phyloP scores from a whole-genome alignment of 2,329 filamentous ascomycete species.

The Herpomyces periplanetae region DNA sequence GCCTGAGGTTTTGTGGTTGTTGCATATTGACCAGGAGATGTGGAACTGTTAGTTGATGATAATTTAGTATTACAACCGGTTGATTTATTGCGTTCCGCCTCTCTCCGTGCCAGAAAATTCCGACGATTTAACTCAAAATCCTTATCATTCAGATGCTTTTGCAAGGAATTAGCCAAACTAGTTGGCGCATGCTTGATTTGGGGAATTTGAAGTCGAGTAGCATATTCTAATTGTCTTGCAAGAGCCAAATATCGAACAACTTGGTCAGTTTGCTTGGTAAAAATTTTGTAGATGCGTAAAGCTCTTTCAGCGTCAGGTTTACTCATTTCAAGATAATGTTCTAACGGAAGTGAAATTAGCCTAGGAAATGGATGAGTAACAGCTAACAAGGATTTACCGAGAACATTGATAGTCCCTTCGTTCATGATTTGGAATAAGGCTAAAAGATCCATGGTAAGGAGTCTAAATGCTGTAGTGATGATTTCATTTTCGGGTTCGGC shows the following conservation, averaged over 20 bases:
- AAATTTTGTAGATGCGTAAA: conserved; percentile 60
- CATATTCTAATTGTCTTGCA: conserved; percentile 59
- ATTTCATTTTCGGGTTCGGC: conserved; percentile 85
- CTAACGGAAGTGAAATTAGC: conserved; percentile 10
- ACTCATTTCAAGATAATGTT: conserved; percentile 95
- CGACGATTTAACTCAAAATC: conserved; percentile 78
- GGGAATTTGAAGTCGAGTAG: conserved; percentile 67
- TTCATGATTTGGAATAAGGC: conserved; percentile 80
- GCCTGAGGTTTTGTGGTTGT: conserved; percentile 5
- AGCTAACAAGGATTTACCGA: conserved; percentile 18
- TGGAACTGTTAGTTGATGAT: conserved; percentile 7
- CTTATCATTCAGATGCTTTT: conserved; percentile 72
- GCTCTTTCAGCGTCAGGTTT: conserved; percentile 67
- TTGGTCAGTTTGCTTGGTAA: conserved; percentile 60
- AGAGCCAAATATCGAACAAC: conserved; percentile 64
- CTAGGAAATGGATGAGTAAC: conserved; percentile 4
- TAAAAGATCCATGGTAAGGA: conserved; percentile 59
- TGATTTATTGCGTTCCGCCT: conserved; percentile 14
- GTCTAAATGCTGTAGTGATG: conserved; percentile 58
- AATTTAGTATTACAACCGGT: conserved; percentile 4
- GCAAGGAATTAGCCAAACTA: conserved; percentile 48
- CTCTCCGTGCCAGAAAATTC: conserved; percentile 62
- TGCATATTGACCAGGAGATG: conserved; percentile 5
- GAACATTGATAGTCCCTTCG: conserved; percentile 77
- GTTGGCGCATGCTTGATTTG: conserved; percentile 91